These are phyloP conservation scores for Fomitopsis pulvina DNA, from an alignment of 768 basidiomycete species.

Conservation along the genomic window DNA sequence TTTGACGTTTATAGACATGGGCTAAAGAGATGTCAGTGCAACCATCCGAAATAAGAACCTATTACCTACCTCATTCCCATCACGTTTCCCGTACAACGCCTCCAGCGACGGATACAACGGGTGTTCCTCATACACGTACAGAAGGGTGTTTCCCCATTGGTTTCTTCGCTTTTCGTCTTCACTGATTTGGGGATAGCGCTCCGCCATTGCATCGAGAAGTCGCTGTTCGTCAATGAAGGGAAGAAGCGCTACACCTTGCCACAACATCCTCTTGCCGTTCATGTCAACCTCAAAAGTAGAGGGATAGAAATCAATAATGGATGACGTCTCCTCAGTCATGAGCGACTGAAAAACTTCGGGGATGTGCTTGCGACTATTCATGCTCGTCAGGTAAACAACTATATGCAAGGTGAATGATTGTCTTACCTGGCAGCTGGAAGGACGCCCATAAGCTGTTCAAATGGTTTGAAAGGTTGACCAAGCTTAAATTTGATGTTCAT, in stretches of 20 bases:
- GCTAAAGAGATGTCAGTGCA: constrained; percentile 38
- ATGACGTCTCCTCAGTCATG: constrained; percentile 83
- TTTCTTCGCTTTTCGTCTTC: constrained; percentile 85
- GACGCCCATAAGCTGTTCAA: constrained; percentile 97
- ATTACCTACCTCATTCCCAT: constrained; percentile 63
- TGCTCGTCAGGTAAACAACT: neutral
- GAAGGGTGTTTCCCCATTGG: constrained; percentile 72
- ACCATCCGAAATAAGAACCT: neutral
- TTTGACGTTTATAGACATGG: constrained; percentile 59
- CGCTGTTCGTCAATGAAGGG: constrained; percentile 91
- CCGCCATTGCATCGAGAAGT: constrained; percentile 77
- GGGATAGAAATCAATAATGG: constrained; percentile 96
- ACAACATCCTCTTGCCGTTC: constrained; percentile 99
- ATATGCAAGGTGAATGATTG: constrained; percentile 4
- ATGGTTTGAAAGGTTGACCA: constrained; percentile 91
- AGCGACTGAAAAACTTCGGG: constrained; percentile 79
- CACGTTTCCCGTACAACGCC: constrained; percentile 85
- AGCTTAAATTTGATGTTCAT: constrained; percentile 76
- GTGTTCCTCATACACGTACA: constrained; percentile 83
- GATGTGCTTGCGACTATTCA: constrained; percentile 74
- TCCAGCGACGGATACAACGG: constrained; percentile 84
- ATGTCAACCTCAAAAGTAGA: constrained; percentile 91
- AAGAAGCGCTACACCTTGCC: constrained; percentile 96
- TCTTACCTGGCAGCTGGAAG: constrained; percentile 88
- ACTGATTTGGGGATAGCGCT: constrained; percentile 54